Conservation (phyloP, 139 green algal species). For the Chlorella sp. region DNA sequence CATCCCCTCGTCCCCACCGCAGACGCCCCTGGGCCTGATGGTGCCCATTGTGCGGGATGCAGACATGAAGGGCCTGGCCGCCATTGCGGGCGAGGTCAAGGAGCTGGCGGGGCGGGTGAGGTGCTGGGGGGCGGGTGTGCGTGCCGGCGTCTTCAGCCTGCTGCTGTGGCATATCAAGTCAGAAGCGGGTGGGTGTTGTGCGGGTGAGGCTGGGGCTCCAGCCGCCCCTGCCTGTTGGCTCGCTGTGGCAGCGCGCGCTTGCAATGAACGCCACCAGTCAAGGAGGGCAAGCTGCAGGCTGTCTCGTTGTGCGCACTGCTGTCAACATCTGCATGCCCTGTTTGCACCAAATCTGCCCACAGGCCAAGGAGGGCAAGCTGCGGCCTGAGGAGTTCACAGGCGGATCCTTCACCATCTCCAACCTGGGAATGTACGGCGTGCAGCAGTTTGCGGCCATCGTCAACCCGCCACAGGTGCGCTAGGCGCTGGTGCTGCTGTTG, state of each 20-base stretch:
- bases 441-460: slow-evolving; percentile 96
- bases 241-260: too few species aligned
- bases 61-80: slow-evolving; percentile 73
- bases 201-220: too few species aligned
- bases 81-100: slow-evolving; percentile 81
- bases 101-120: background rate
- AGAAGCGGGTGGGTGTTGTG: too few species aligned
- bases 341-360: too few species aligned
- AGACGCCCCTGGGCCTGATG: slow-evolving; percentile 90
- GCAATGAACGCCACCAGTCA: slow-evolving; percentile 73
- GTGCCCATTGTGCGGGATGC: slow-evolving; percentile 88
- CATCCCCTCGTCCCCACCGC: slow-evolving; percentile 73
- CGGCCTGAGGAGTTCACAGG: slow-evolving; percentile 87
- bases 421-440: slow-evolving; percentile 96
- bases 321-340: too few species aligned
- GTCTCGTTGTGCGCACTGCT: too few species aligned
- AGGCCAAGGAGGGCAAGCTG: slow-evolving; percentile 92
- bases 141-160: too few species aligned
- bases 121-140: too few species aligned
- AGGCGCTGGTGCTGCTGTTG: too few species aligned
- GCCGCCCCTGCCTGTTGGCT: too few species aligned
- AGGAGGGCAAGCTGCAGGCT: slow-evolving; percentile 88
- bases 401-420: slow-evolving; percentile 94
- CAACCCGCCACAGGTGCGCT: slow-evolving; percentile 94
- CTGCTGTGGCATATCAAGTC: too few species aligned